Conservation (phyloP, 108 stramenopile genomes). For the Skeletonema tropicum region DNA sequence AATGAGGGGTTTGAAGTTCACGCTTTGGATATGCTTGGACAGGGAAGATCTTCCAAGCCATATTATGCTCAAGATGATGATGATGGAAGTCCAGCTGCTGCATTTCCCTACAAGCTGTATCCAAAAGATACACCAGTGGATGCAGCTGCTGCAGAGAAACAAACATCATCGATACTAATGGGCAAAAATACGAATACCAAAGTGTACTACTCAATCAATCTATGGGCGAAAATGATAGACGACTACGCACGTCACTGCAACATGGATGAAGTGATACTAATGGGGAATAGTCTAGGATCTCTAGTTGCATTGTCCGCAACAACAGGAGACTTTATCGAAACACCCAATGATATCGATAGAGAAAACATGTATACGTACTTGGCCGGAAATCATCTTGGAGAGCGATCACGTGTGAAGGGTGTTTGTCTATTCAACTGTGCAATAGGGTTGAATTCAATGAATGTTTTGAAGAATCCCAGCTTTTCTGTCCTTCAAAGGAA, state of each 20-base stretch:
- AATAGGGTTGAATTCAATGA: slow-evolving; percentile 66
- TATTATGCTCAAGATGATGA: not conserved
- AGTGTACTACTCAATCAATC: slow-evolving; percentile 62
- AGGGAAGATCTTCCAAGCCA: slow-evolving; percentile 66
- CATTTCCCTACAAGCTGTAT: not conserved
- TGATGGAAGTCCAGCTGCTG: not conserved
- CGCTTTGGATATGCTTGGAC: slow-evolving; percentile 65
- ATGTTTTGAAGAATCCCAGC: slow-evolving; percentile 51
- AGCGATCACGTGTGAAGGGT: slow-evolving; percentile 40
- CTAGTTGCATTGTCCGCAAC: slow-evolving; percentile 63
- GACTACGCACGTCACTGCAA: slow-evolving; percentile 51
- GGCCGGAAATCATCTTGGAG: slow-evolving; percentile 17
- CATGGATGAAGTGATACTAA: slow-evolving; percentile 51
- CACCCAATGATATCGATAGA: slow-evolving; percentile 6
- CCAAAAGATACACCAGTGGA: not conserved
- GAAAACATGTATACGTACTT: slow-evolving; percentile 13
- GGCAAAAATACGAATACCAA: slow-evolving; percentile 9
- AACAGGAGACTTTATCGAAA: slow-evolving; percentile 56
- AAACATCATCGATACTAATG: not conserved
- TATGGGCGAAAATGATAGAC: slow-evolving; percentile 71
- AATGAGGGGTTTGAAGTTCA: slow-evolving; percentile 66
- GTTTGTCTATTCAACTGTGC: slow-evolving; percentile 71
- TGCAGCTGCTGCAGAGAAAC: not conserved
- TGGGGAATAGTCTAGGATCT: slow-evolving; percentile 70
- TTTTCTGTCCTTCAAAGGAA: slow-evolving; percentile 30